Evolutionary conservation across 2,329 filamentous ascomycete species (phyloP).

Genomic region (Sphaerostilbella broomeana): DNA sequence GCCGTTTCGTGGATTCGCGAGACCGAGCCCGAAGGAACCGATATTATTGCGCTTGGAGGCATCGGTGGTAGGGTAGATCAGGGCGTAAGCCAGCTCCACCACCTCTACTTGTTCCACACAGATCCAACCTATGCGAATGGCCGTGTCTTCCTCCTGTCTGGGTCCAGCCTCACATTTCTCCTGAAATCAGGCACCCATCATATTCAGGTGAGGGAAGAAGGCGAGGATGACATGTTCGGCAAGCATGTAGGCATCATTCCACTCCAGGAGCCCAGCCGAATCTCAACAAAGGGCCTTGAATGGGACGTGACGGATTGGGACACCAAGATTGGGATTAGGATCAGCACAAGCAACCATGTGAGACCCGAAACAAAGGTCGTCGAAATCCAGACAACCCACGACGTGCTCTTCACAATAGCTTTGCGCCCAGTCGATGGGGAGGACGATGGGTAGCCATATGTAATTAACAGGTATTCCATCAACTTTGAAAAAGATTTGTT

Average conservation of each 20-base stretch:
- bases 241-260: slow-evolving; percentile 84
- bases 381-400: slow-evolving; percentile 54
- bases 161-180: slow-evolving; percentile 74
- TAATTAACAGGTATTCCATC: slow-evolving; percentile 1
- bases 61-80: slow-evolving; percentile 90
- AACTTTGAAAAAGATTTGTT: slow-evolving; percentile 6
- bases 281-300: slow-evolving; percentile 73
- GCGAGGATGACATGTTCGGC: slow-evolving; percentile 52
- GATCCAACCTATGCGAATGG: slow-evolving; percentile 44
- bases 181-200: slow-evolving; percentile 62
- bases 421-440: slow-evolving; percentile 36
- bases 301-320: slow-evolving; percentile 86
- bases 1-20: slow-evolving; percentile 55
- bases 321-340: slow-evolving; percentile 64
- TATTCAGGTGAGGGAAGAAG: slow-evolving; percentile 55
- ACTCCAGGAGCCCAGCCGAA: slow-evolving; percentile 67
- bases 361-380: slow-evolving; percentile 51
- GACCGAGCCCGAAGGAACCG: slow-evolving; percentile 30
- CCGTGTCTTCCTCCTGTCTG: slow-evolving; percentile 71
- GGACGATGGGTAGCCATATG: slow-evolving; percentile 22
- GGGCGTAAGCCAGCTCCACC: slow-evolving; percentile 80
- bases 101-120: slow-evolving; percentile 62
- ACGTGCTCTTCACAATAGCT: slow-evolving; percentile 71
- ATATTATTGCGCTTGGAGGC: slow-evolving; percentile 78
- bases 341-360: slow-evolving; percentile 80